Percentiles rank a stretch among this genome's conserved stretches.
phyloP scores from a whole-genome alignment of 2,329 filamentous ascomycete species.

The Orbilia brochopaga region DNA sequence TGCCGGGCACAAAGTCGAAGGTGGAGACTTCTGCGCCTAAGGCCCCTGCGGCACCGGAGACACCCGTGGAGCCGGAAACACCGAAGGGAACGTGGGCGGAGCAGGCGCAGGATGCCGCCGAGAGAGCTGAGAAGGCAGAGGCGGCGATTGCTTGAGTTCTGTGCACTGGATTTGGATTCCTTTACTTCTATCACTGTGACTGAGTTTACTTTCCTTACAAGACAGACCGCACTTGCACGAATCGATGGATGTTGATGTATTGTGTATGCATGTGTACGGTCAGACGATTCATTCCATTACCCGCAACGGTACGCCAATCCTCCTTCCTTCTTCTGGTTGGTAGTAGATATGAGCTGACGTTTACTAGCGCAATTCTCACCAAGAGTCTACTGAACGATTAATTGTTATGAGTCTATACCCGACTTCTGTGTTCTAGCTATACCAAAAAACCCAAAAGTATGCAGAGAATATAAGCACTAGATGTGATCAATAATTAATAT shows the following conservation, averaged over 20 bases:
- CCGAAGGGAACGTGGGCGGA: constrained; percentile 48
- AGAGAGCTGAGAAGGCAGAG: constrained; percentile 38
- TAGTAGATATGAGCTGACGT: too few species aligned
- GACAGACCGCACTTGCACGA: neutral
- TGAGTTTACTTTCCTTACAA: neutral
- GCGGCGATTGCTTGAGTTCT: constrained; percentile 13
- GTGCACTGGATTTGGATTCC: neutral
- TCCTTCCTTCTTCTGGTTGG: too few species aligned
- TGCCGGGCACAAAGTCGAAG: constrained; percentile 41
- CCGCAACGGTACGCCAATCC: neutral
- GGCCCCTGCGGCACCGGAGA: constrained; percentile 15
- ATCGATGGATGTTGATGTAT: neutral
- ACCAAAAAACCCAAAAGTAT: too few species aligned
- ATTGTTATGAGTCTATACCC: too few species aligned
- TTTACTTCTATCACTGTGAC: neutral
- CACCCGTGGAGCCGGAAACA: constrained; percentile 32
- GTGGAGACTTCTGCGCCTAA: constrained; percentile 4
- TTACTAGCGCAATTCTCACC: too few species aligned
- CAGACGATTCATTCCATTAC: neutral
- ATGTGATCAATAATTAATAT: too few species aligned
- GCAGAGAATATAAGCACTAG: too few species aligned
- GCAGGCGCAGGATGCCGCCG: constrained; percentile 45
- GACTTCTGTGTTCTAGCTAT: too few species aligned
- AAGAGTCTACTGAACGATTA: too few species aligned
- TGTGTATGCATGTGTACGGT: neutral